Conservation (phyloP, 2,329 filamentous ascomycete genomes). For the Cladophialophora yegresii region DNA sequence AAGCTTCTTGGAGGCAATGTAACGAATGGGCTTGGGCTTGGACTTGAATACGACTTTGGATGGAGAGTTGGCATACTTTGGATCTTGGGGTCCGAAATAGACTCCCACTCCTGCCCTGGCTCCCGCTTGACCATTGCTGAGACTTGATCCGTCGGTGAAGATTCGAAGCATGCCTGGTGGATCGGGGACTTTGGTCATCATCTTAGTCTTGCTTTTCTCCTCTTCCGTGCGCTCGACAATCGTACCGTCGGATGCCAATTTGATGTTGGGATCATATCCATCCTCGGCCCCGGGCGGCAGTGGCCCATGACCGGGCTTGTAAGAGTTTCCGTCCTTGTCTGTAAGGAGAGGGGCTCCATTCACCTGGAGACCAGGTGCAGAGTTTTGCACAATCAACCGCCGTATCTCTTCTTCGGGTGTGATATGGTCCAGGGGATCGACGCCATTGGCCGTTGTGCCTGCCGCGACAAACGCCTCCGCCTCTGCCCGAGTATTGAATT, state of each 20-base stretch:
- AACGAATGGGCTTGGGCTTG: constrained; percentile 22
- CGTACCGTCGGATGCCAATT: constrained; percentile 57
- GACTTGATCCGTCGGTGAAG: constrained; percentile 65
- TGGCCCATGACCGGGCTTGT: constrained; percentile 58
- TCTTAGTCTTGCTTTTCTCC: constrained; percentile 53
- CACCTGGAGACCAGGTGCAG: constrained; percentile 44
- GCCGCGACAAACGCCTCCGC: constrained; percentile 73
- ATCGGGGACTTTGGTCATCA: constrained; percentile 43
- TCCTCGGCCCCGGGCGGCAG: constrained; percentile 60
- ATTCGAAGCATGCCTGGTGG: constrained; percentile 58
- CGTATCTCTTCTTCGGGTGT: constrained; percentile 35
- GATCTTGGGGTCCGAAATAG: constrained; percentile 63
- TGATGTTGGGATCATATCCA: constrained; percentile 62
- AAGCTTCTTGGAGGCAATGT: constrained; percentile 23
- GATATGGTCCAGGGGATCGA: constrained; percentile 15
- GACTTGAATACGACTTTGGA: constrained; percentile 17
- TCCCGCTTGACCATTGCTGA: constrained; percentile 58
- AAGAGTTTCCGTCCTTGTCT: constrained; percentile 48
- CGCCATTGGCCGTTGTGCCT: constrained; percentile 37
- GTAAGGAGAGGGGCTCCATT: constrained; percentile 43
- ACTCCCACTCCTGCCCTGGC: constrained; percentile 65
- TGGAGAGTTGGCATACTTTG: constrained; percentile 49
- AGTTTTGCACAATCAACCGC: constrained; percentile 36
- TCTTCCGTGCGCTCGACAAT: constrained; percentile 58
- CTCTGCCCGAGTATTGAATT: constrained; percentile 67